Evolutionary conservation across 352 stramenopile genomes (phyloP), one percentile per base, ranked within the genome.

Genomic region (Paralagenidium karlingii): DNA sequence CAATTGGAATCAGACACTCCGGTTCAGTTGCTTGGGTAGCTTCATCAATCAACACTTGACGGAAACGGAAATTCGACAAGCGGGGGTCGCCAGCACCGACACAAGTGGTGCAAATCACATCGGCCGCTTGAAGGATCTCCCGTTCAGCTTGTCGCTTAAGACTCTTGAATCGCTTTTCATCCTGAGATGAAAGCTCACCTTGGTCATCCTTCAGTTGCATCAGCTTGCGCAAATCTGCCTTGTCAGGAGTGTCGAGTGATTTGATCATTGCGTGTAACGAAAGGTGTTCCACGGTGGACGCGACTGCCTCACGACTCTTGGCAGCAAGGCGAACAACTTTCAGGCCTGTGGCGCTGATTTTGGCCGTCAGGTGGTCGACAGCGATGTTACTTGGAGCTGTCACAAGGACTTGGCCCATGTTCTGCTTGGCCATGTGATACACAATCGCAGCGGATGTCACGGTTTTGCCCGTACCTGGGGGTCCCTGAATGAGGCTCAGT

Each of bases 21-120:
- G 96, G 93, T 59, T 99, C 96, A 16, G 97, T 98, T 12, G 96
- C 96, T 57, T 99, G 96, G 1, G 96, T 99, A 8, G 96, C 94
- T 78, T 99, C 96, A 59, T 99, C 96, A 59, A 99, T 98, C 19
- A 99, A 59, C 12, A 99, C 96, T 58, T 98, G 94, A 39, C 91
- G 80, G 63, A 99, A 99, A 20, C 91, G 81, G 55, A 98, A 98
- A 53, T 98, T 98, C 34, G 92, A 93, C 7, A 99, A 54, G n/a
- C 96, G 87, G 7, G 90, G 88, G 53, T 99, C 96, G 12, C 94
- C 96, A 9, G 96, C 95, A 40, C 94, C 94, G 5, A 98, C 94
- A 66, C 96, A 99, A 9, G 96, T 99, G 30, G 86, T 98, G 59
- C 96, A 99, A 45, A 99, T 99, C 4, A 99, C 96, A 57, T 99